Base-by-base conservation (phyloP, 2,329 filamentous ascomycete genomes). In the Claviceps monticola region DNA sequence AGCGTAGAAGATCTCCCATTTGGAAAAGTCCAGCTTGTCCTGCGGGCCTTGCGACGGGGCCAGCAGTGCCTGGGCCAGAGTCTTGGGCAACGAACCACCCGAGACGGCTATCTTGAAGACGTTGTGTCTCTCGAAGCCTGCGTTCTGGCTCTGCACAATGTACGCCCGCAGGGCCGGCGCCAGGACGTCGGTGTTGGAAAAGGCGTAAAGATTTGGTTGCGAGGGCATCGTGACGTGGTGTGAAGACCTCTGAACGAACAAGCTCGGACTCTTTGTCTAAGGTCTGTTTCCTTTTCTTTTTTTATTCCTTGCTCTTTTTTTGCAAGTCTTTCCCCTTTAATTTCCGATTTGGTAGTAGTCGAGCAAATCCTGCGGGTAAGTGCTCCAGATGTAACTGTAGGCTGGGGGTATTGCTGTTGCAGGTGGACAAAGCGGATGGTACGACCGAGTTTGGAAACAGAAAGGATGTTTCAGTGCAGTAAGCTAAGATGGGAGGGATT, bases 1-100 rank as follows among this genome's bases (percentile, higher is more conserved):
- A 64, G 91, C 91, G 69, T 96, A 97, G 77, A 97, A 98, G 64
- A 98, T 88, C 63, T 97, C 87, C 93, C 93, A 98, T 68, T 87
- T 88, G 65, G 77, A 74, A 70, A 94, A 95, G 61, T 85, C 75
- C 59, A 90, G 70, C 4, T 72, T 76, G 64, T 89, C 86, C 52
- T 83, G 66, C 43, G 70, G 64, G 9, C 69, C 72, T 21, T 68
- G 63, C 34, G 70, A 70, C 58, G 63, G 71, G 60, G 79, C 64
- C 26, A 97, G 80, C 11, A 97, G 80, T 9, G 89, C 89, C 66
- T 88, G 81, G 46, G 89, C 88, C 43, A 98, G 83, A 14, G 84
- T 87, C 64, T 88, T 84, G 53, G 93, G 93, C 46, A 98, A 80
- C 16, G 90, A 96, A 60, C 93, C 93, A 59, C 93, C 93, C 0